Percentiles rank a stretch among this genome's conserved stretches.
These are phyloP conservation scores for Penicillium janthinellum DNA, from an alignment of 2,329 filamentous ascomycete genomes.

Conservation along the genomic window DNA sequence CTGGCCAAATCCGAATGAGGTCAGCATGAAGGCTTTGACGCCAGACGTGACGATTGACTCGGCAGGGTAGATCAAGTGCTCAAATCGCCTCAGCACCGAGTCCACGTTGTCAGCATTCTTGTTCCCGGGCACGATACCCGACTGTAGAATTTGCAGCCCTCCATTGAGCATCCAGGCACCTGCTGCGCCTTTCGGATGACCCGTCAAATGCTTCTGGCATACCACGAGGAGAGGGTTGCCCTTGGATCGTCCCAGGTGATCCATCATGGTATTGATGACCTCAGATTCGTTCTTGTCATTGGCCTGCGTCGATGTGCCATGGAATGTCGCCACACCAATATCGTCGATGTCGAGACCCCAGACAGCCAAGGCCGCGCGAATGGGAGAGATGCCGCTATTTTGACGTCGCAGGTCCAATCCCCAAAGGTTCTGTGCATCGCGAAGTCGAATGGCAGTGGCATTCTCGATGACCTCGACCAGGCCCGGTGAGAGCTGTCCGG, in stretches of 20 bases:
- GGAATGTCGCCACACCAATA: slow-evolving; percentile 90
- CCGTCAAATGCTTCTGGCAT: slow-evolving; percentile 87
- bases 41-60: slow-evolving; percentile 23
- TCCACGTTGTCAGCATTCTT: slow-evolving; percentile 96
- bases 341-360: slow-evolving; percentile 61
- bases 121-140: slow-evolving; percentile 88
- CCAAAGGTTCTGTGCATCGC: neutral
- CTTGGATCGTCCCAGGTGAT: slow-evolving; percentile 69
- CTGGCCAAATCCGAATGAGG: slow-evolving; percentile 51
- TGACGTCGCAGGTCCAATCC: neutral
- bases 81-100: neutral
- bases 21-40: slow-evolving; percentile 43
- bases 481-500: too few relatives aligned
- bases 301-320: slow-evolving; percentile 93
- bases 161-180: slow-evolving; percentile 99
- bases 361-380: neutral
- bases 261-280: slow-evolving; percentile 90
- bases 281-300: slow-evolving; percentile 99
- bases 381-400: neutral
- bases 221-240: neutral
- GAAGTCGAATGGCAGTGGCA: neutral
- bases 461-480: too few relatives aligned
- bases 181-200: slow-evolving; percentile 95
- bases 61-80: slow-evolving; percentile 36
- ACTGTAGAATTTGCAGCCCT: slow-evolving; percentile 88